phyloP scores from a whole-genome alignment of 2,329 filamentous ascomycete genomes.

The Cladophialophora carrionii region DNA sequence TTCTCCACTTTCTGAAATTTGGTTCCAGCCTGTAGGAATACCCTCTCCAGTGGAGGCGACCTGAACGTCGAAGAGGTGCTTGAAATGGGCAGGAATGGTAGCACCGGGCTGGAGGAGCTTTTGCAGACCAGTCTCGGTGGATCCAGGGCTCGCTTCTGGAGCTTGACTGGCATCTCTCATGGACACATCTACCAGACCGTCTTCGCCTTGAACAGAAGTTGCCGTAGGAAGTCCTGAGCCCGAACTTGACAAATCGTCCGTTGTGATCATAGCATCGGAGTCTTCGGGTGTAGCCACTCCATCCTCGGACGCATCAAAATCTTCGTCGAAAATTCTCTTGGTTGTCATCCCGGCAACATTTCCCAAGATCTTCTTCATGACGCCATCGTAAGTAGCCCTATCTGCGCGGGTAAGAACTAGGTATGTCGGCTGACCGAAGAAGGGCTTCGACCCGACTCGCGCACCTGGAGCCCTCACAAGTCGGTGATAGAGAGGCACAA shows the following conservation, averaged over 20 bases:
- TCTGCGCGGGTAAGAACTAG: conserved; percentile 77
- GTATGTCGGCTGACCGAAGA: conserved; percentile 58
- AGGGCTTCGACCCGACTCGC: conserved; percentile 38
- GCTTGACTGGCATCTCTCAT: conserved; percentile 67
- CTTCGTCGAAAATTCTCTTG: conserved; percentile 61
- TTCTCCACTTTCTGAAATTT: conserved; percentile 45
- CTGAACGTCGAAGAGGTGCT: conserved; percentile 76
- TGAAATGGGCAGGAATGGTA: conserved; percentile 66
- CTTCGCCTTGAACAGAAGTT: conserved; percentile 81
- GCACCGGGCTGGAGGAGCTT: conserved; percentile 52
- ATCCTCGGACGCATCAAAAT: conserved; percentile 54
- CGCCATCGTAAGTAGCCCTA: conserved; percentile 67
- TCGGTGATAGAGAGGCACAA: conserved; percentile 56
- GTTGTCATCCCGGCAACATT: conserved; percentile 78
- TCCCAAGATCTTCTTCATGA: conserved; percentile 77
- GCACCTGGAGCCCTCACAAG: conserved; percentile 39
- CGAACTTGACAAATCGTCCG: conserved; percentile 65
- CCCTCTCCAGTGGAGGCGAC: conserved; percentile 63
- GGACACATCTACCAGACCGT: conserved; percentile 86
- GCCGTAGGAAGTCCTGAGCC: conserved; percentile 70
- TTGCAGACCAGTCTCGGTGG: conserved; percentile 42
- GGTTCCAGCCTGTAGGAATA: conserved; percentile 72
- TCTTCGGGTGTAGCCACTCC: conserved; percentile 54
- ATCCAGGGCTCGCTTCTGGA: conserved; percentile 34
- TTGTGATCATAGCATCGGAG: conserved; percentile 69